Base-by-base conservation (phyloP, 2,329 filamentous ascomycete species). In the Teratosphaeria zuluensis region DNA sequence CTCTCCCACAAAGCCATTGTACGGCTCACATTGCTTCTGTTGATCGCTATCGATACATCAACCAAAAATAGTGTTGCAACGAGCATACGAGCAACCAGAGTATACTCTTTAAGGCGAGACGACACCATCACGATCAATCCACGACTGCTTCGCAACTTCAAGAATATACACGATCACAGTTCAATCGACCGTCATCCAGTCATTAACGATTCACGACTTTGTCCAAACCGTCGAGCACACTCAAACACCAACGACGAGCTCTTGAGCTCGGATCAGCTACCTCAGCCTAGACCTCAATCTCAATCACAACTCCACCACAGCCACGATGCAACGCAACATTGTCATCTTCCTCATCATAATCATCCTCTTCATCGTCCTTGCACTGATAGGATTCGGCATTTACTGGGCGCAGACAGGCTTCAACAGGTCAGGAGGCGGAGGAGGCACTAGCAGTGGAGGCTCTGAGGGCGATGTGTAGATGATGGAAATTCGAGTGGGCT, bases 341-440 rank as follows among this genome's bases (percentile, higher is more conserved):
- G 77, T 78, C 72, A 78, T 80, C 72, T 77, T 77, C 70, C 71
- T 78, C 66, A 80, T 80, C 70, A 75, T 80, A 69, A 73, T 80
- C 65, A 74, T 80, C 69, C 77, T 80, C 66, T 79, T 80, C 73
- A 72, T 79, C 66, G 72, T 79, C 55, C 75, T 80, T 56, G 75
- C 75, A 32, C 66, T 77, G 31, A 77, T 80, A 69, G 78, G 73
- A 53, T 79, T 79, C 69, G 63, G 72, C 52, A 79, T 80, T 69
- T 80, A 77, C 72, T 76, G 75, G 69, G 72, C 77, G 51, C 77
- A 78, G 65, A 75, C 73, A 12, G 67, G 68, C 35, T 67, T 72
- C 56, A 64, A 63, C 51, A 51, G 66, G 58, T 59, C 66, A 51
- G 64, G 66, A 9, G 63, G 63, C 28, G 64, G 64, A 9, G 66